Conservation (phyloP, 2,329 filamentous ascomycete species). For the Westerdykella aurantiaca region DNA sequence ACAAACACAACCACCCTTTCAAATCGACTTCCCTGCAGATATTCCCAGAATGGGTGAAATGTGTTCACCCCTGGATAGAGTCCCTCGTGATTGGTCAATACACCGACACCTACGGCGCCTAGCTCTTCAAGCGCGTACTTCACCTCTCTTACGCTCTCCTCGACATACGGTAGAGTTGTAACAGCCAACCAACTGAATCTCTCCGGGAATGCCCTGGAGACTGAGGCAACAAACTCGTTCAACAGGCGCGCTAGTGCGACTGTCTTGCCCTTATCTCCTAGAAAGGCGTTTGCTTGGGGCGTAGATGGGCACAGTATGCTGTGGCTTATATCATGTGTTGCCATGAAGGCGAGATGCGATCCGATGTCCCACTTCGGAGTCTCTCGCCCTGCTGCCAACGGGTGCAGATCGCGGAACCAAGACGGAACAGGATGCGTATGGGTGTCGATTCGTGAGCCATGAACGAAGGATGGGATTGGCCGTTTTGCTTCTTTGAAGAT, state of each 20-base stretch:
- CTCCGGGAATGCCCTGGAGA: conserved; percentile 21
- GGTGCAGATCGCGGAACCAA: conserved; percentile 31
- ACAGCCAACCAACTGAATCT: conserved; percentile 27
- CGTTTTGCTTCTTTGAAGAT: conserved; percentile 20
- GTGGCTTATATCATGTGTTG: conserved; percentile 19
- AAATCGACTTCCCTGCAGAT: conserved; percentile 16
- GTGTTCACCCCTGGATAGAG: conserved; percentile 26
- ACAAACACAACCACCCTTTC: conserved; percentile 28
- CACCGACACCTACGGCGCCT: conserved; percentile 25
- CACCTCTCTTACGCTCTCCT: conserved; percentile 25
- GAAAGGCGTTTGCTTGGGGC: conserved; percentile 33
- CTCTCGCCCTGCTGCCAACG: conserved; percentile 27
- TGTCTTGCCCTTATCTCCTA: conserved; percentile 19
- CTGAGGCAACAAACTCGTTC: conserved; percentile 27
- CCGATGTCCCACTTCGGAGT: conserved; percentile 28
- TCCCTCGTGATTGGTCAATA: conserved; percentile 33
- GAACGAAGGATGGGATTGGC: too few relatives aligned
- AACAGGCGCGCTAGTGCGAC: conserved; percentile 30
- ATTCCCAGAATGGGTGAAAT: conserved; percentile 25
- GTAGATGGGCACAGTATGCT: conserved; percentile 31
- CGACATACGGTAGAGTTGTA: conserved; percentile 26
- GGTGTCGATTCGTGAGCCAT: conserved; percentile 21
- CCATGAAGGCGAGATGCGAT: conserved; percentile 32
- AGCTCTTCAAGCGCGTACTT: conserved; percentile 26
- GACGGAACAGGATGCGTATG: conserved; percentile 34